Conservation (phyloP, 179 eudicot species). For the Silene noctiflora region DNA sequence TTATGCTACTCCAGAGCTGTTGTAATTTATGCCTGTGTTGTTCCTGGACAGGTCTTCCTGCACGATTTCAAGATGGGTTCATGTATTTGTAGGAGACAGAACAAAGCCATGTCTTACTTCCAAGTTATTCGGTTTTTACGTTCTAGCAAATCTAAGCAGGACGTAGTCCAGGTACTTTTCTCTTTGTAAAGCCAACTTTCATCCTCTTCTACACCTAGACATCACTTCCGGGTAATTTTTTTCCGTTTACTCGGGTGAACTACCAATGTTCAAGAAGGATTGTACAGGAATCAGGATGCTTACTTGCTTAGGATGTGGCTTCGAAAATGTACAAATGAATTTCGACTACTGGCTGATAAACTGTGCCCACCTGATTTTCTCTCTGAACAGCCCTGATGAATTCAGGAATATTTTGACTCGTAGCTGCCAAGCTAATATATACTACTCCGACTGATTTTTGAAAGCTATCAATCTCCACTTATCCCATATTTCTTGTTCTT, state of each 20-base stretch:
- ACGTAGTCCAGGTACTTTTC: not conserved
- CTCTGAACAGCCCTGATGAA: not conserved
- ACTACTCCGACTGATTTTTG: not conserved
- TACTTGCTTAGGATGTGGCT: not conserved
- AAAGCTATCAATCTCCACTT: not conserved
- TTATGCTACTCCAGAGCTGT: not conserved
- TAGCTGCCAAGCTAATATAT: too few relatives aligned
- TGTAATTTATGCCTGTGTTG: not conserved
- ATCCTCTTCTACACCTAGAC: not conserved
- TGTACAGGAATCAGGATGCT: slow-evolving; percentile 5
- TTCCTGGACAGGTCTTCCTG: slow-evolving; percentile 14
- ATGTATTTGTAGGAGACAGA: not conserved
- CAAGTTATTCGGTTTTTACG: not conserved
- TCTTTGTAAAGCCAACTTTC: slow-evolving; percentile 2
- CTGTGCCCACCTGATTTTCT: not conserved
- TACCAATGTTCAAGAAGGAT: not conserved
- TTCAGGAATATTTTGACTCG: not conserved
- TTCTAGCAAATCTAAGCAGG: slow-evolving; percentile 15
- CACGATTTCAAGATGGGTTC: slow-evolving; percentile 16
- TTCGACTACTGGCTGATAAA: not conserved
- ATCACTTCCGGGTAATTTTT: not conserved
- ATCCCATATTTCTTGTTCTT: not conserved
- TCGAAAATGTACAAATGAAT: not conserved
- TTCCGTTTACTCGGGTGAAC: not conserved
- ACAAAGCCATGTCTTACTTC: slow-evolving; percentile 7